phyloP scores from a whole-genome alignment of 1,139 yeast species.

The Yamadazyma siamensis region DNA sequence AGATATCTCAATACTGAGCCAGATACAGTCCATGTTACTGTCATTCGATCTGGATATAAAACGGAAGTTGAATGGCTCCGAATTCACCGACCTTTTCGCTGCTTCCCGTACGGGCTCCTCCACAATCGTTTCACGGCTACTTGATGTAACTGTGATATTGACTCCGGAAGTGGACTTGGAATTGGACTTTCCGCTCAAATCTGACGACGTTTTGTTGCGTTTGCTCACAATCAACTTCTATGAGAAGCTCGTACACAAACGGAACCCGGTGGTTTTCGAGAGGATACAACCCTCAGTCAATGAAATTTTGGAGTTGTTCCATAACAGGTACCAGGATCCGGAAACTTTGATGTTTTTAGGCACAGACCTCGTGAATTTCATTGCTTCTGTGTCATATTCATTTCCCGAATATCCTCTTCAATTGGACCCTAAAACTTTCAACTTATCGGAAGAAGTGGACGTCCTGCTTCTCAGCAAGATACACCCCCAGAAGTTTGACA shows the following conservation, averaged over 20 bases:
- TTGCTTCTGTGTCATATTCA: conserved; percentile 16
- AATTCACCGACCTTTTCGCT: conserved; percentile 7
- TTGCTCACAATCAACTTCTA: conserved; percentile 25
- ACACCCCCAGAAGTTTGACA: conserved; percentile 20
- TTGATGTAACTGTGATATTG: conserved; percentile 20
- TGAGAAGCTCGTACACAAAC: conserved; percentile 16
- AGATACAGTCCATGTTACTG: conserved; percentile 17
- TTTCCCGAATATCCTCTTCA: conserved; percentile 10
- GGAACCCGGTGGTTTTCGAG: conserved; percentile 8
- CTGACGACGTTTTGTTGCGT: conserved; percentile 9
- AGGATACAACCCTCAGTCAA: conserved; percentile 13
- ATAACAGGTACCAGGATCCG: conserved; percentile 10
- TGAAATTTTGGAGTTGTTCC: conserved; percentile 12
- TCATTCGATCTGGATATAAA: conserved; percentile 1
- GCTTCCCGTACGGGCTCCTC: conserved; percentile 11
- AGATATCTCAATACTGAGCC: conserved; percentile 15
- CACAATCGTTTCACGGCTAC: conserved; percentile 20
- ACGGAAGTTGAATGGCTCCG: conserved; percentile 6
- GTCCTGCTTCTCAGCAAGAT: conserved; percentile 20
- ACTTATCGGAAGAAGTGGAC: conserved; percentile 17
- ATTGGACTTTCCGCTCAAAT: conserved; percentile 6
- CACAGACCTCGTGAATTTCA: conserved; percentile 17
- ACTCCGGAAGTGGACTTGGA: conserved; percentile 11
- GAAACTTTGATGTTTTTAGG: conserved; percentile 15
- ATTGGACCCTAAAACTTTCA: conserved; percentile 6